Conservation (phyloP, 768 basidiomycete genomes). For the Mycena chlorophos region DNA sequence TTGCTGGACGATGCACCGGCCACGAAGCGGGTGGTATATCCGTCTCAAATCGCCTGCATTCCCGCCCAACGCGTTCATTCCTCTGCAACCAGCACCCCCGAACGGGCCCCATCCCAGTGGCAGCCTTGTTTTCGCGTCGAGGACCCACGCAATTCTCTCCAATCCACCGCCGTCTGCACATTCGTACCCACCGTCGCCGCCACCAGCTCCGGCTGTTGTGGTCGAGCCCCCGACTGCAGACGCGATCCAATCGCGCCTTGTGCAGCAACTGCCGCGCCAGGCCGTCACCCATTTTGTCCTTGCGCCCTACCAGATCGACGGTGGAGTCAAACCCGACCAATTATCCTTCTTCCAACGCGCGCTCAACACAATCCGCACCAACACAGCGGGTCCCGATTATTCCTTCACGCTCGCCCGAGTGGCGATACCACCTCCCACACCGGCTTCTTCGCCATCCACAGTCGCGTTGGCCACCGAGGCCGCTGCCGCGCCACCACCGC, state of each 20-base stretch:
- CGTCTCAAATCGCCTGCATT: slow-evolving; percentile 71
- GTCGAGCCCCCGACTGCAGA: slow-evolving; percentile 36
- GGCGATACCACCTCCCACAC: slow-evolving; percentile 22
- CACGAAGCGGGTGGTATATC: slow-evolving; percentile 84
- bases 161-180: slow-evolving; percentile 35
- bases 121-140: slow-evolving; percentile 52
- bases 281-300: slow-evolving; percentile 54
- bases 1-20: slow-evolving; percentile 77
- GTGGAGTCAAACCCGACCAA: slow-evolving; percentile 33
- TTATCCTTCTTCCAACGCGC: slow-evolving; percentile 53
- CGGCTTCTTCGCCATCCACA: slow-evolving; percentile 6
- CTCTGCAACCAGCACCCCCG: slow-evolving; percentile 50
- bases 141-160: slow-evolving; percentile 41
- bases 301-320: slow-evolving; percentile 38
- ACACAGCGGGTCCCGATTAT: slow-evolving; percentile 56
- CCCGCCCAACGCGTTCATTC: slow-evolving; percentile 60
- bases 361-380: slow-evolving; percentile 46
- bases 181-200: slow-evolving; percentile 61
- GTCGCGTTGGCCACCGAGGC: slow-evolving; percentile 19
- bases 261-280: slow-evolving; percentile 35
- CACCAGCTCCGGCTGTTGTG: slow-evolving; percentile 30
- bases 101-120: slow-evolving; percentile 51
- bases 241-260: slow-evolving; percentile 21
- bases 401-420: slow-evolving; percentile 59
- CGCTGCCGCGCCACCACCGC: slow-evolving; percentile 38